Base-by-base conservation (phyloP, 139 green algal species). In the Closterium sp. region DNA sequence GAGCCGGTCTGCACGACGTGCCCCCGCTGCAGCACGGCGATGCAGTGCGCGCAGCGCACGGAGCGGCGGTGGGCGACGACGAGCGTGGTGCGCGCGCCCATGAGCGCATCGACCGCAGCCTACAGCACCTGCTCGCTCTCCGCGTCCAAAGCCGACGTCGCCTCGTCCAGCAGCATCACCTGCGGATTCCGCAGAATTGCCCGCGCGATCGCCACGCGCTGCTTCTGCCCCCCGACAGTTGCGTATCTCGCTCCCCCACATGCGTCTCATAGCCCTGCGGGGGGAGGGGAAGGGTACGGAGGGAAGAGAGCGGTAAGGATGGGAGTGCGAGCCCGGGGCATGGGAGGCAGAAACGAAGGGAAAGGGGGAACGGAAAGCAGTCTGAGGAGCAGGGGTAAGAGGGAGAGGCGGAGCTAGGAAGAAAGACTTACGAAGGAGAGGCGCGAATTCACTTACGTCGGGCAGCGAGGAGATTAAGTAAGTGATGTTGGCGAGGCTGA, bases 141-240 rank as follows among this genome's bases (percentile, higher is more conserved):
- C n/a, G n/a, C n/a, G n/a, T 99, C 98, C 86, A 99, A 95, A 5
- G 97, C 97, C 0, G n/a, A 96, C 0, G 97, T 99, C 21, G 97
- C 97, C 95, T 98, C 97, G 88, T 98, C 97, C 90, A 98, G 95
- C 62, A 99, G 97, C 91, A 99, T 95, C 50, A 98, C 92, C 9
- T 95, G 79, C 98, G n/a, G n/a, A n/a, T n/a, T n/a, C n/a, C n/a
- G n/a, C n/a, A n/a, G n/a, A n/a, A n/a, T n/a, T n/a, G n/a, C n/a
- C n/a, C n/a, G n/a, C n/a, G n/a, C n/a, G n/a, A n/a, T n/a, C n/a
- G n/a, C n/a, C n/a, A n/a, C n/a, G n/a, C n/a, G n/a, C n/a, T n/a
- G n/a, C n/a, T n/a, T n/a, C n/a, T n/a, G n/a, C n/a, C n/a, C n/a
- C n/a, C 11, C n/a, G 87, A 96, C 38, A 99, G 93, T 90, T 96